A percentile compares a stretch with the other conserved stretches of the same genome.
These are phyloP conservation scores for Xylariaceae sp. DNA, from an alignment of 2,329 filamentous ascomycete species.

Conservation along the genomic window DNA sequence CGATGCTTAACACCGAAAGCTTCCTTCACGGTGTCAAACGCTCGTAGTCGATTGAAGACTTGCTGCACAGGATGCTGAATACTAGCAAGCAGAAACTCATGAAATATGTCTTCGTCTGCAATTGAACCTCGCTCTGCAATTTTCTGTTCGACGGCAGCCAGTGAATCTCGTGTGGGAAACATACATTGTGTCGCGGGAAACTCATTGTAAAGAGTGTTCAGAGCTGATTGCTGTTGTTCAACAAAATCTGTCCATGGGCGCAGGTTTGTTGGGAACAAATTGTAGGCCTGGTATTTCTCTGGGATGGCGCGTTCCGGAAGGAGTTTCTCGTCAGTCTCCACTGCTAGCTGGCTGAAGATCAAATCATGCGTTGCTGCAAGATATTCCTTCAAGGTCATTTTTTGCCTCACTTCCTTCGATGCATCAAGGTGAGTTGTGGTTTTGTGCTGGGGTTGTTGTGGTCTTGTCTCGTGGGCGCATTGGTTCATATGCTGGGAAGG, in stretches of 20 bases:
- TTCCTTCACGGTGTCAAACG: conserved; percentile 15
- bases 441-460: too few species aligned
- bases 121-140: conserved; percentile 13
- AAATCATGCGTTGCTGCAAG: conserved; percentile 27
- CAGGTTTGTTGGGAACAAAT: conserved; percentile 28
- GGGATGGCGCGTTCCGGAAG: conserved; percentile 21
- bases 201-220: conserved; percentile 17
- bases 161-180: conserved; percentile 25
- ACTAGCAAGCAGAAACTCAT: conserved; percentile 27
- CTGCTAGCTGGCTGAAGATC: conserved; percentile 21
- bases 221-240: conserved; percentile 19
- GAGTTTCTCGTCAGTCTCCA: conserved; percentile 25
- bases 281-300: conserved; percentile 2
- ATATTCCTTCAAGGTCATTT: conserved; percentile 31
- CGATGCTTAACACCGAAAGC: conserved; percentile 31
- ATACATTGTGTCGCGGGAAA: conserved; percentile 20
- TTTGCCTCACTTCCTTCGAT: too few species aligned
- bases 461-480: too few species aligned
- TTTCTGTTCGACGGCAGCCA: conserved; percentile 22
- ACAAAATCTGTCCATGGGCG: conserved; percentile 29
- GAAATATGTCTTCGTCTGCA: conserved; percentile 28
- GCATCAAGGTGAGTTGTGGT: too few species aligned
- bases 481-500: too few species aligned
- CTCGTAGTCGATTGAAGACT: conserved; percentile 29
- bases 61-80: conserved; percentile 29